A percentile compares a stretch with the other conserved stretches of the same genome.
Conservation (phyloP, 2,329 filamentous ascomycete genomes). For the Xylariaceae sp. region DNA sequence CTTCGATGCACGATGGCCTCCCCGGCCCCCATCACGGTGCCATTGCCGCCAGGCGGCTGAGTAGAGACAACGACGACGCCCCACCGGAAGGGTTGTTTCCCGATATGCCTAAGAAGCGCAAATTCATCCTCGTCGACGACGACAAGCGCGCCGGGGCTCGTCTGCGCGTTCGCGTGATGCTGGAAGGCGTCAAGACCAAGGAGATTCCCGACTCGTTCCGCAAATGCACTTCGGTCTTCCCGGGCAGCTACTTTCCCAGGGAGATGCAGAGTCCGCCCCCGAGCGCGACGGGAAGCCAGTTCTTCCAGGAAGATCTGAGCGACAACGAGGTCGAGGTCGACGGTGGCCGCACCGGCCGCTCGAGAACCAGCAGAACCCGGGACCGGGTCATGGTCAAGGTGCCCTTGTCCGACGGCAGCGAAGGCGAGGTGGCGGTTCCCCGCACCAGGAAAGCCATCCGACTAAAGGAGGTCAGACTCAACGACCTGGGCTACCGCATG, state of each 20-base stretch:
- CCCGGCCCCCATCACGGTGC: conserved; percentile 27
- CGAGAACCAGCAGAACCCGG: conserved; percentile 26
- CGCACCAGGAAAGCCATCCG: conserved; percentile 62
- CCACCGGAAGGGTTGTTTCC: conserved; percentile 71
- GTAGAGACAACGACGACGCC: conserved; percentile 40
- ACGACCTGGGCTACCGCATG: conserved; percentile 91
- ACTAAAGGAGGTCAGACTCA: conserved; percentile 79
- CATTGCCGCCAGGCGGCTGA: conserved; percentile 23
- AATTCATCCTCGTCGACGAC: conserved; percentile 95
- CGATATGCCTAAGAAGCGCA: conserved; percentile 81
- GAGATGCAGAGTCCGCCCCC: conserved; percentile 86
- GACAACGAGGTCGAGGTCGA: conserved; percentile 53
- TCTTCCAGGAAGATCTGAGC: conserved; percentile 58
- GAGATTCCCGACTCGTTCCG: conserved; percentile 96
- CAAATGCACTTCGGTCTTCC: conserved; percentile 81
- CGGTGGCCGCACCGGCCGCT: conserved; percentile 32
- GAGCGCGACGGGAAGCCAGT: conserved; percentile 64
- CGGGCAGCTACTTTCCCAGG: conserved; percentile 82
- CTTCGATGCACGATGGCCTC: conserved; percentile 31
- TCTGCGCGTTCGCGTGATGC: conserved; percentile 80
- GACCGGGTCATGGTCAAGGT: conserved; percentile 48
- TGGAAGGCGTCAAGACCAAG: conserved; percentile 89
- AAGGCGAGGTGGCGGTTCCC: conserved; percentile 68
- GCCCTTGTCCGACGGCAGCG: conserved; percentile 60
- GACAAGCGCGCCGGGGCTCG: conserved; percentile 66